A percentile compares a stretch with the other conserved stretches of the same genome.
phyloP scores from a whole-genome alignment of 2,329 filamentous ascomycete species.

The Plenodomus biglobosus region DNA sequence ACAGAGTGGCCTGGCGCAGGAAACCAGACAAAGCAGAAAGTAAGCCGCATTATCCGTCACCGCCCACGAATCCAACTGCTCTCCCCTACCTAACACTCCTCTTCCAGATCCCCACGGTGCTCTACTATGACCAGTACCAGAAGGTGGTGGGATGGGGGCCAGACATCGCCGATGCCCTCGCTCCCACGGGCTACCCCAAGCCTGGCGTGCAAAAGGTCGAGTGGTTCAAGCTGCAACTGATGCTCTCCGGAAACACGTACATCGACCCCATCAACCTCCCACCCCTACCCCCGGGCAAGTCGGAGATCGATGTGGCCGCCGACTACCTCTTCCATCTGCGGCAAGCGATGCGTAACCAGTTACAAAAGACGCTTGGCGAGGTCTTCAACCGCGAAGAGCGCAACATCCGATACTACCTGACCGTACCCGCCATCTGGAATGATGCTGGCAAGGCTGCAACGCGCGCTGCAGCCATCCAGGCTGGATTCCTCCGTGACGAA shows the following conservation, averaged over 20 bases:
- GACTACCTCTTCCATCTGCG: slow-evolving; percentile 98
- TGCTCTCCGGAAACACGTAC: slow-evolving; percentile 98
- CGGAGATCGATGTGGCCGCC: slow-evolving; percentile 98
- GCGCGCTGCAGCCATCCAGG: slow-evolving; percentile 91
- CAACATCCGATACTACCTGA: slow-evolving; percentile 96
- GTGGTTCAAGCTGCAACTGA: slow-evolving; percentile 99
- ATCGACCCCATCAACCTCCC: slow-evolving; percentile 99
- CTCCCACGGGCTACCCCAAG: slow-evolving; percentile 96
- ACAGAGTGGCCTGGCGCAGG: slow-evolving; percentile 98
- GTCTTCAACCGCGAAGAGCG: slow-evolving; percentile 98
- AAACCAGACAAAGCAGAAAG: slow-evolving; percentile 98
- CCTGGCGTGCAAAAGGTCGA: slow-evolving; percentile 97
- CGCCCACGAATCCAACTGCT: too few species aligned
- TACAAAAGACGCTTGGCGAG: slow-evolving; percentile 95
- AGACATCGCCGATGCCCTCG: slow-evolving; percentile 94
- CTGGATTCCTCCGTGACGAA: slow-evolving; percentile 93
- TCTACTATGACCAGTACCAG: slow-evolving; percentile 99
- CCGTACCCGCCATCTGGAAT: slow-evolving; percentile 99
- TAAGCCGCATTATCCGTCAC: slow-evolving; percentile 43
- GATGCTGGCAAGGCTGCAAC: slow-evolving; percentile 97
- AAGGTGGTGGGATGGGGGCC: slow-evolving; percentile 99
- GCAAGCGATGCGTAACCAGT: slow-evolving; percentile 91
- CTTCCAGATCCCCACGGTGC: slow-evolving; percentile 90
- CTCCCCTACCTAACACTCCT: slow-evolving; percentile 6
- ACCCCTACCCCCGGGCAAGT: slow-evolving; percentile 94